Evolutionary conservation across 371 early-diverging fungal species (phyloP), one percentile per base, ranked within the genome.

Genomic region (Chytridium lagenaria): DNA sequence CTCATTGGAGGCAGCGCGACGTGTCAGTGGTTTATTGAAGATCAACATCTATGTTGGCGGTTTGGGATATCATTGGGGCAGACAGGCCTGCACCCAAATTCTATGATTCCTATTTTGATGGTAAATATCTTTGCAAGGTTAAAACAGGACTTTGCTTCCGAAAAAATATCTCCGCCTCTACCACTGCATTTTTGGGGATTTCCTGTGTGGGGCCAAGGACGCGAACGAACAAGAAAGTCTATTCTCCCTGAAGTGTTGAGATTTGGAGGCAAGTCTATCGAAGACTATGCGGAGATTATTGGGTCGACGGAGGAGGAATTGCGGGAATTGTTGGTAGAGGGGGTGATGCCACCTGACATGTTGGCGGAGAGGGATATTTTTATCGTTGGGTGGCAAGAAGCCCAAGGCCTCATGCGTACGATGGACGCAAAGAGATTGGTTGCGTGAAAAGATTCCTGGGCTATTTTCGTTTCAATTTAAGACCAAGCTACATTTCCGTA

Each of bases 151-250:
- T 3, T 66, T 37, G 44, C 44, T 19, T 7, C 44, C n/a, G 12
- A 44, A 44, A 44, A 26, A 10, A 16, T 10, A 3, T 61, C 63
- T 16, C 36, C 23, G 23, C 63, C 63, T 30, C 7, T 23, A 12
- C 34, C 63, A 10, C 38, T 66, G 44, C 30, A 44, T n/a, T 38
- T 33, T 19, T 66, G 66, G 66, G 66, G 66, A 28, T 40, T 66
- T 28, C 15, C 66, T 5, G 44, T 44, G 3, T 66, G 66, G 63
- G 63, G 63, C 37, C 5, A 30, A 19, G 63, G 63, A 37, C 26
- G 23, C 33, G 63, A 63, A 37, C 31, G 63, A 37, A 63, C 63
- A 23, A 28, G 63, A 37, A 63, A 63, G 37, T 31, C 33, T 63
- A 2, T 63, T 7, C 23, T 63, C 3, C 63, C 63, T 26, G 63